Conservation (phyloP, 2,329 filamentous ascomycete genomes). For the Orbilia quercus region DNA sequence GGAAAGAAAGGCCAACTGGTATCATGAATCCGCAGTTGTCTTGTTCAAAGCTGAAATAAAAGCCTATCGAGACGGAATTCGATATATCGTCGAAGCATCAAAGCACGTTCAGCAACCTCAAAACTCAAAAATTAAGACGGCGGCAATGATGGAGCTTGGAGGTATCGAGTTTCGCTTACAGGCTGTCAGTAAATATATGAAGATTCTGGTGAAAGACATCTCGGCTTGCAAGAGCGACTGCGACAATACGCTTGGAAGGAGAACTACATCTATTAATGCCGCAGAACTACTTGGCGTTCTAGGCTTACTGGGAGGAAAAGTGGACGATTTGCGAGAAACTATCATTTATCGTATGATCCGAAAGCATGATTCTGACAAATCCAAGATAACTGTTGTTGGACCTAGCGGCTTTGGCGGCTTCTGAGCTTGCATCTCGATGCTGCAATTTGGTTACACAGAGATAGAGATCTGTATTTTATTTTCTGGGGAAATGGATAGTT, state of each 20-base stretch:
- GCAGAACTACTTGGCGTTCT: constrained; percentile 3
- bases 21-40: constrained; percentile 8
- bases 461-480: no score
- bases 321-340: constrained; percentile 13
- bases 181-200: not conserved
- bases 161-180: constrained; percentile 28
- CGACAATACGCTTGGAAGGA: not conserved
- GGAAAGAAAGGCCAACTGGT: constrained; percentile 6
- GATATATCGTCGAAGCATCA: constrained; percentile 18
- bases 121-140: not conserved
- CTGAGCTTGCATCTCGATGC: no score
- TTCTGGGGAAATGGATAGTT: no score
- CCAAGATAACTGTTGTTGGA: not conserved
- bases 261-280: constrained; percentile 16
- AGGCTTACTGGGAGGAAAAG: not conserved
- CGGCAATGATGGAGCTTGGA: constrained; percentile 11
- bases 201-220: constrained; percentile 18
- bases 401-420: not conserved
- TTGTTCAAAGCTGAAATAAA: constrained; percentile 20
- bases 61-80: constrained; percentile 17
- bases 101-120: constrained; percentile 6
- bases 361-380: constrained; percentile 19
- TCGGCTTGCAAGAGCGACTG: constrained; percentile 5
- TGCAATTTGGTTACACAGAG: no score
- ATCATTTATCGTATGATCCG: constrained; percentile 35